Percentiles rank a stretch among this genome's conserved stretches.
Evolutionary conservation across 2,329 filamentous ascomycete genomes (phyloP).

Genomic region (Pestalotiopsis sp.): DNA sequence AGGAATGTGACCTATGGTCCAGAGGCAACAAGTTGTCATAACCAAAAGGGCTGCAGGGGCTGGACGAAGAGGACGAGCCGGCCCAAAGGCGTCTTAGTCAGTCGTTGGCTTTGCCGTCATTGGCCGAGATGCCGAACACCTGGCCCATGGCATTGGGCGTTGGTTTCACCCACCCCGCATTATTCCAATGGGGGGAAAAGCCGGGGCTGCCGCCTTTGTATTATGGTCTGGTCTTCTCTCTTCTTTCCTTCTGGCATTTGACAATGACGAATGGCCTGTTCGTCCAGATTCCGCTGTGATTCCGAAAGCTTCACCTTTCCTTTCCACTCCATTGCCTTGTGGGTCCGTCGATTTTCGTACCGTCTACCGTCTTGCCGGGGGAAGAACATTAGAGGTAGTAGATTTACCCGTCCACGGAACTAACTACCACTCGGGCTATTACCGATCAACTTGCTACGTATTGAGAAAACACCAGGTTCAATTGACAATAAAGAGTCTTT

Average conservation of each 20-base stretch:
- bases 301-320: not conserved
- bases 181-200: conserved; percentile 21
- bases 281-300: not conserved
- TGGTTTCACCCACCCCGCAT: conserved; percentile 7
- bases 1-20: not conserved
- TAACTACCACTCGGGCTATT: too few relatives aligned
- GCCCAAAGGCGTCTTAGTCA: conserved; percentile 38
- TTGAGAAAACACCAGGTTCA: too few relatives aligned
- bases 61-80: conserved; percentile 29
- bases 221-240: conserved; percentile 4
- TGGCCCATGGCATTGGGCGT: conserved; percentile 2
- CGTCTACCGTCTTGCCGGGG: not conserved
- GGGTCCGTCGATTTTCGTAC: not conserved
- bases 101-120: conserved; percentile 38
- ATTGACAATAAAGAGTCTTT: too few relatives aligned
- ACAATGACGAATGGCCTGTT: conserved; percentile 21
- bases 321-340: not conserved
- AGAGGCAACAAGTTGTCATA: not conserved
- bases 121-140: conserved; percentile 49
- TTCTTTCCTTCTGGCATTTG: conserved; percentile 21
- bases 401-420: too few relatives aligned
- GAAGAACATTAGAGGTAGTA: not conserved
- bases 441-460: too few relatives aligned
- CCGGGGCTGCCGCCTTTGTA: conserved; percentile 17
- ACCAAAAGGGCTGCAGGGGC: conserved; percentile 6